Base-by-base conservation (phyloP, 208 protist species). In the Wallacemonas rigidus region DNA sequence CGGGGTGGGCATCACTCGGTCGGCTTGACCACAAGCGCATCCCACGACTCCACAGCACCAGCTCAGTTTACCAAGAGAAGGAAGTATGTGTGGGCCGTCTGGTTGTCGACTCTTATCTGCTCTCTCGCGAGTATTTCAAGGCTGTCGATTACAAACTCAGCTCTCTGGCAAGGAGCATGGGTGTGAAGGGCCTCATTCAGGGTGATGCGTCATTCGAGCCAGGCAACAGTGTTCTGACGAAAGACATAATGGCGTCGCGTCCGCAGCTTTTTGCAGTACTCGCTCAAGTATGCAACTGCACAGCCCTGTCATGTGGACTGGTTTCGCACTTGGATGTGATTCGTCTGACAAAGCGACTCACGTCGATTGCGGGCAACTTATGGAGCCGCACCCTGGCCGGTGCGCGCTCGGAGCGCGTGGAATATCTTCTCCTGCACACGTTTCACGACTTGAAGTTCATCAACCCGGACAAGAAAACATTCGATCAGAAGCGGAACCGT, bases 351-450 rank as follows among this genome's bases (percentile, higher is more conserved):
- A 98, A 98, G 86, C 97, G 99, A 43, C 92, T 99, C 9, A 99
- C 98, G 11, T 90, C 86, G 41, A 84, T 99, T 15, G 97, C 98
- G 5, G 98, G 98, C 51, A 99, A 99, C 77, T 74, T 99, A 63
- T 99, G 98, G 98, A 98, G 93, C 55, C 87, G 90, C 71, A 98
- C 96, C 8, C 82, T 99, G 1, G 91, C 85, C 64, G 97, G 98
- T 41, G 87, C 86, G 11, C 89, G 98, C 74, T 98, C 98, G 2
- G 98, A 99, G 76, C 91, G 99, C 44, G 99, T 99, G 71, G 99
- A 99, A 81, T 99, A 99, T 75, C 90, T 99, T 7, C 89, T 99
- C 38, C 83, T 99, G 15, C 99, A 99, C 81, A 91, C 98, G 3
- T 98, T 98, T 75, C 90, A 97, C 72, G 78, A 91, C 65, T 70